A percentile compares a stretch with the other conserved stretches of the same genome.
These are phyloP conservation scores for Gyrodon lividus DNA, from an alignment of 768 basidiomycete species.

Conservation along the genomic window DNA sequence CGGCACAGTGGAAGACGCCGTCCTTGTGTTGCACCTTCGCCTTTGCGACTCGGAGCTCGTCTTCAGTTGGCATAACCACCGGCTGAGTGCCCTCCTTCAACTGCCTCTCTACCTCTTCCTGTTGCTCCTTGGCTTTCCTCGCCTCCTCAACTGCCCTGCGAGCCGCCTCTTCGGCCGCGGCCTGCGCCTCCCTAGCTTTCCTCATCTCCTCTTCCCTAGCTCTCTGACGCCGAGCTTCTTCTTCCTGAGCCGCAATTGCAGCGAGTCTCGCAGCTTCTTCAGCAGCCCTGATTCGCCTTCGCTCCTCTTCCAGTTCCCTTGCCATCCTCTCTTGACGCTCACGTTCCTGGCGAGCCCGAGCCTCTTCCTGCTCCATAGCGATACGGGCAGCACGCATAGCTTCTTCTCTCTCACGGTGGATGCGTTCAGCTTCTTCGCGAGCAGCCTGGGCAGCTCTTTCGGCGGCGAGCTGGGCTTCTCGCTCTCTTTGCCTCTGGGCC, in stretches of 20 bases:
- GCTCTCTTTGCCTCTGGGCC: slow-evolving; percentile 15
- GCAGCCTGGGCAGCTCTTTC: slow-evolving; percentile 26
- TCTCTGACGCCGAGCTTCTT: slow-evolving; percentile 22
- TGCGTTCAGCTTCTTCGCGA: slow-evolving; percentile 21
- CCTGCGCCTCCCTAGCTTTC: slow-evolving; percentile 14
- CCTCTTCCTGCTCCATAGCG: slow-evolving; percentile 25
- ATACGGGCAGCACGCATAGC: slow-evolving; percentile 22
- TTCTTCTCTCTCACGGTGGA: slow-evolving; percentile 20
- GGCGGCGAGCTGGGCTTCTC: slow-evolving; percentile 16
- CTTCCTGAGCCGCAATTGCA: slow-evolving; percentile 23
- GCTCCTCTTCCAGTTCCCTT: slow-evolving; percentile 23
- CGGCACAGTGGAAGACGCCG: slow-evolving; percentile 28
- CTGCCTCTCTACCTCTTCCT: slow-evolving; percentile 21
- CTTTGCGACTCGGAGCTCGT: slow-evolving; percentile 26
- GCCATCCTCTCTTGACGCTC: slow-evolving; percentile 16
- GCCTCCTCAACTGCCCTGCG: slow-evolving; percentile 23
- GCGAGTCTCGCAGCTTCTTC: slow-evolving; percentile 25
- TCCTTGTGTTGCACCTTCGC: slow-evolving; percentile 27
- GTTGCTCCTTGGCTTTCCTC: slow-evolving; percentile 18
- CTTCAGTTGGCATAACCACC: slow-evolving; percentile 28
- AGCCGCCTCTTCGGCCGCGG: slow-evolving; percentile 26
- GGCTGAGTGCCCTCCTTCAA: slow-evolving; percentile 30
- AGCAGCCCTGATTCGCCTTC: slow-evolving; percentile 11
- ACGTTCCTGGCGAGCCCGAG: slow-evolving; percentile 23
- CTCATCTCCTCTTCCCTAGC: slow-evolving; percentile 19